phyloP scores from a whole-genome alignment of 805 yeast species.

The Ogataea pini region DNA sequence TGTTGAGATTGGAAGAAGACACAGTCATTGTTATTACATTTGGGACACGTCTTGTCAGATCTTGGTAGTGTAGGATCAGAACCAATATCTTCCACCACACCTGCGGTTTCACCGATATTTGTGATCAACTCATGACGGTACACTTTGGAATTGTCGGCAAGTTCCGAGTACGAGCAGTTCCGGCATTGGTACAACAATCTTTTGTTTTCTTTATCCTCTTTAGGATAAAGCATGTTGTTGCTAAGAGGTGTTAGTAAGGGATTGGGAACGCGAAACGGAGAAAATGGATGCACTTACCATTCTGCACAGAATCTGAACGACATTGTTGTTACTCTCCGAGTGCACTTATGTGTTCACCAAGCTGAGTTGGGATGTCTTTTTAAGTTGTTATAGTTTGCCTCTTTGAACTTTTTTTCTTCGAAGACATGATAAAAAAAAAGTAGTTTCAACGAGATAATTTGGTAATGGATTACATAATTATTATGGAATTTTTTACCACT shows the following conservation, averaged over 20 bases:
- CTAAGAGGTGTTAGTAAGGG: conserved; percentile 31
- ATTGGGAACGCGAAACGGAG: background rate
- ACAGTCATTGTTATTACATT: conserved; percentile 83
- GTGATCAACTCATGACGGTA: conserved; percentile 91
- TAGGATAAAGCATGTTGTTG: conserved; percentile 97
- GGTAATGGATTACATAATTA: no score
- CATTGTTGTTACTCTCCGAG: conserved; percentile 19
- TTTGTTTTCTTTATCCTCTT: conserved; percentile 83
- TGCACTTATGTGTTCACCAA: no score
- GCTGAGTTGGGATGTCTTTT: no score
- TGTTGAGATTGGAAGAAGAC: conserved; percentile 98
- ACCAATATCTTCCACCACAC: conserved; percentile 94
- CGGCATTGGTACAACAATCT: conserved; percentile 87
- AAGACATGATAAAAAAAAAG: no score
- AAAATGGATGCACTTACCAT: no score
- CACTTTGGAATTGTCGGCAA: conserved; percentile 84
- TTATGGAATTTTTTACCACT: no score
- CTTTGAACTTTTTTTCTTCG: no score
- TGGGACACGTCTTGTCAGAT: conserved; percentile 90
- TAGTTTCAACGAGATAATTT: no score
- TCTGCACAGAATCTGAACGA: conserved; percentile 95
- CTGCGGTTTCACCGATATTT: conserved; percentile 93
- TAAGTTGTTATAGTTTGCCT: no score
- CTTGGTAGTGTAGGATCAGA: conserved; percentile 97
- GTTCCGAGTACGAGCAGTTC: conserved; percentile 90